Evolutionary conservation across 345 rosid genomes (phyloP).

Genomic region (Salix koriyanagi): DNA sequence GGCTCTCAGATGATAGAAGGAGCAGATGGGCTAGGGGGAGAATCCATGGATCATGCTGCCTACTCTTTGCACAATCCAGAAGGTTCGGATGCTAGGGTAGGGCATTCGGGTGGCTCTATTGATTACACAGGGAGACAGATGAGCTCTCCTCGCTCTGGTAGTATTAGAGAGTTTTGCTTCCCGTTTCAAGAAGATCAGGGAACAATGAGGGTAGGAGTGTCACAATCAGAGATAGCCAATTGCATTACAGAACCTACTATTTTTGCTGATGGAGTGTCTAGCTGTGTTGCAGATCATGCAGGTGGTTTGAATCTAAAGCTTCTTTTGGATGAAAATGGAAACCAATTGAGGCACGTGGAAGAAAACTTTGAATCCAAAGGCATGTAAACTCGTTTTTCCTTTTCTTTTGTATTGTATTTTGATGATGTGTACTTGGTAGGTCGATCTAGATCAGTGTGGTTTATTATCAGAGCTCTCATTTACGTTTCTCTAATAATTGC

Average conservation of each 20-base stretch:
- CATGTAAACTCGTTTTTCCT: constrained; percentile 18
- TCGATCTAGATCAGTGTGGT: not conserved
- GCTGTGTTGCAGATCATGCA: constrained; percentile 23
- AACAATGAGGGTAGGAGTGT: constrained; percentile 30
- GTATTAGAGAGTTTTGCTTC: constrained; percentile 38
- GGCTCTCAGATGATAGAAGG: constrained; percentile 36
- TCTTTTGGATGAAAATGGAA: constrained; percentile 20
- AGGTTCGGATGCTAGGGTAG: constrained; percentile 26
- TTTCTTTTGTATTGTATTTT: not conserved
- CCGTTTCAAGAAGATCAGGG: constrained; percentile 25
- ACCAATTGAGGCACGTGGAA: constrained; percentile 19
- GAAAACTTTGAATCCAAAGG: constrained; percentile 32
- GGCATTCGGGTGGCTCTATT: constrained; percentile 21
- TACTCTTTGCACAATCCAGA: constrained; percentile 14
- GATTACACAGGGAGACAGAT: constrained; percentile 18
- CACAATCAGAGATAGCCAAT: constrained; percentile 39
- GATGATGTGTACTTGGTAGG: not conserved
- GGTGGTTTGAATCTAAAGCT: constrained; percentile 23
- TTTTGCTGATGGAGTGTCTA: constrained; percentile 34
- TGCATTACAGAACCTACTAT: constrained; percentile 44
- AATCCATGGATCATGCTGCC: not conserved
- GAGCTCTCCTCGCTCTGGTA: constrained; percentile 41
- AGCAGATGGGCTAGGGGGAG: not conserved
- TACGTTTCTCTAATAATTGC: constrained; percentile 23
- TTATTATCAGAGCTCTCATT: constrained; percentile 17